These are phyloP conservation scores for Ascomycota sp. DNA, from an alignment of 2,329 filamentous ascomycete species.

Conservation along the genomic window DNA sequence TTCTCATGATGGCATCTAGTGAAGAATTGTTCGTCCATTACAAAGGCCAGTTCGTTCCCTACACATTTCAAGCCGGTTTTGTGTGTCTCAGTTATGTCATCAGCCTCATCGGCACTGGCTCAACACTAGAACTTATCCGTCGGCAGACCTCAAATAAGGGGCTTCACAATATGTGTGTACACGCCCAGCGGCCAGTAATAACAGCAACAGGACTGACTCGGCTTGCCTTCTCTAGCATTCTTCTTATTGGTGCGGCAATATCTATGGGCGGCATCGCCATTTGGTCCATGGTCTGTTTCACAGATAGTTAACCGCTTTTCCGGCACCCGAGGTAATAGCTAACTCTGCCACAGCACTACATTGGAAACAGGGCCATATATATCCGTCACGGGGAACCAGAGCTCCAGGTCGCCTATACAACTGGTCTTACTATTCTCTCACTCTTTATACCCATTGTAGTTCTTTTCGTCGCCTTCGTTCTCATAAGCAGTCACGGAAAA, in stretches of 20 bases:
- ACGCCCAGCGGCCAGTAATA: too few species aligned
- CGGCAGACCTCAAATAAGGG: slow-evolving; percentile 48
- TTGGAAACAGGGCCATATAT: slow-evolving; percentile 56
- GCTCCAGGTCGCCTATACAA: slow-evolving; percentile 51
- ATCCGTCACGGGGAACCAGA: slow-evolving; percentile 36
- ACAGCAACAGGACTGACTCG: not conserved
- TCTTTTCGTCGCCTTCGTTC: slow-evolving; percentile 46
- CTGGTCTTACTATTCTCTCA: slow-evolving; percentile 47
- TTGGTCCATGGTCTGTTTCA: slow-evolving; percentile 39
- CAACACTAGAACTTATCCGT: slow-evolving; percentile 65
- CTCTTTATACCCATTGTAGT: slow-evolving; percentile 59
- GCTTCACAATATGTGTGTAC: slow-evolving; percentile 41
- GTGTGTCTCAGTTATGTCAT: slow-evolving; percentile 54
- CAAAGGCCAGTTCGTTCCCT: slow-evolving; percentile 22
- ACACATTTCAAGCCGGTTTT: slow-evolving; percentile 33
- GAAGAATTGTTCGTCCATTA: slow-evolving; percentile 17
- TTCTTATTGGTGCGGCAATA: slow-evolving; percentile 40
- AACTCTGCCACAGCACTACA: slow-evolving; percentile 14
- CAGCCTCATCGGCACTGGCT: slow-evolving; percentile 53
- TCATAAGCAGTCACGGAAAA: slow-evolving; percentile 35
- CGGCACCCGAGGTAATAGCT: not conserved
- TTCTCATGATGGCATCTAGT: slow-evolving; percentile 1
- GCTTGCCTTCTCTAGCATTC: slow-evolving; percentile 26
- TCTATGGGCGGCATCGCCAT: slow-evolving; percentile 55
- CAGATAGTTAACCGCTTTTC: not conserved